Evolutionary conservation across 805 yeast genomes (phyloP).

Genomic region (Wickerhamomyces chambardii): DNA sequence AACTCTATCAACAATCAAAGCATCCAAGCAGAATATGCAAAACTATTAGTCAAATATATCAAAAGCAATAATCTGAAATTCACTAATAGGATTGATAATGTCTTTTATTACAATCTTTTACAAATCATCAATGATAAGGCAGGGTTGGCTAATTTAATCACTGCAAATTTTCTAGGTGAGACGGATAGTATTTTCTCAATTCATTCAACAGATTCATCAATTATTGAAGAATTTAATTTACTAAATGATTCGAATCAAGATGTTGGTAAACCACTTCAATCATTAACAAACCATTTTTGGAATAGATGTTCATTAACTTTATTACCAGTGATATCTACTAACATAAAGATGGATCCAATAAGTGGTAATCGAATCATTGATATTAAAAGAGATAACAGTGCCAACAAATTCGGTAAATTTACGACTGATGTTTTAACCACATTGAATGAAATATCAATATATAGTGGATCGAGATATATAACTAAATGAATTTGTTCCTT

Average conservation of each 20-base stretch:
- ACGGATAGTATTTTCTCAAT: too few relatives aligned
- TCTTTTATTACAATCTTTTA: constrained; percentile 5
- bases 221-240: constrained; percentile 13
- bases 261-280: too few relatives aligned
- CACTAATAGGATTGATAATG: constrained; percentile 7
- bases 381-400: constrained; percentile 8
- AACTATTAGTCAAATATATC: constrained; percentile 7
- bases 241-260: constrained; percentile 1
- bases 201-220: constrained; percentile 3
- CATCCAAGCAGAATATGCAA: constrained; percentile 10
- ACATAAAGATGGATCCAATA: constrained; percentile 10
- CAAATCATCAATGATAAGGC: constrained; percentile 1
- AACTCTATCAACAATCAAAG: too few relatives aligned
- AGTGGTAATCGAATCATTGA: constrained; percentile 13
- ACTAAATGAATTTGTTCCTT: constrained; percentile 2
- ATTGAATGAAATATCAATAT: constrained; percentile 7
- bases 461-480: constrained; percentile 13
- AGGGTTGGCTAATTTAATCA: too few relatives aligned
- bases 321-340: constrained; percentile 10
- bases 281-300: constrained; percentile 12
- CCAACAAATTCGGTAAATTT: constrained; percentile 11
- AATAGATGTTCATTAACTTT: constrained; percentile 15
- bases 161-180: neutral
- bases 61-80: constrained; percentile 1
- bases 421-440: constrained; percentile 8